Base-by-base conservation (phyloP, 257 asterid species). In the Forsythia viridissima region DNA sequence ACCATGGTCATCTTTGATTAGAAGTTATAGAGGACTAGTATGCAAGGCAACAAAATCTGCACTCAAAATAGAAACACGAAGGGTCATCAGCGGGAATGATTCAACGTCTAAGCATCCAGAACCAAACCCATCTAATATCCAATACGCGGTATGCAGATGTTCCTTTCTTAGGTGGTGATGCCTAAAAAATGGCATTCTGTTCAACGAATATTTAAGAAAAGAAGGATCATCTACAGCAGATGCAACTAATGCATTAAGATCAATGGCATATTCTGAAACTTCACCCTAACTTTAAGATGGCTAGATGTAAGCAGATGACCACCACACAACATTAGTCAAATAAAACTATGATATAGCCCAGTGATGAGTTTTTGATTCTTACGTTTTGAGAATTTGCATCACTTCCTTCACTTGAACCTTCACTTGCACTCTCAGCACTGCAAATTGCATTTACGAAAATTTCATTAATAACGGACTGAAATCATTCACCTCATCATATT, bases 401-500 rank as follows among this genome's bases (percentile, higher is more conserved):
- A 76, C 98, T 96, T 84, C 97, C 97, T 52, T 89, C 98, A 59
- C 97, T 92, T 79, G 98, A 88, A 74, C 95, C 97, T 79, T 91
- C 99, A 83, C 96, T 93, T 71, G 79, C 96, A 79, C 97, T 96
- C 80, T 91, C 99, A 30, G 79, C 94, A 84, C 99, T 93, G 95
- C 83, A 90, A 77, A 20, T 61, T 61, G 69, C 38, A 20, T 21
- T 9, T 30, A 63, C 3, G n/a, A 6, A 63, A 21, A 91, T 43
- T 74, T 76, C 66, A 77, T 59, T 70, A 79, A 59, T 75, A 42
- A 65, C 46, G 67, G 44, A 37, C 42, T 75, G 42, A 71, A 79
- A 71, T 71, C 7, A 38, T 44, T 63, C 75, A 73, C 37, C 43
- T 74, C 66, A 74, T 48, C 20, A 15, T 48, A 48, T 48, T 15